A percentile compares a stretch with the other conserved stretches of the same genome.
Conservation (phyloP, 2,329 filamentous ascomycete species). For the Coniochaeta ligniaria region DNA sequence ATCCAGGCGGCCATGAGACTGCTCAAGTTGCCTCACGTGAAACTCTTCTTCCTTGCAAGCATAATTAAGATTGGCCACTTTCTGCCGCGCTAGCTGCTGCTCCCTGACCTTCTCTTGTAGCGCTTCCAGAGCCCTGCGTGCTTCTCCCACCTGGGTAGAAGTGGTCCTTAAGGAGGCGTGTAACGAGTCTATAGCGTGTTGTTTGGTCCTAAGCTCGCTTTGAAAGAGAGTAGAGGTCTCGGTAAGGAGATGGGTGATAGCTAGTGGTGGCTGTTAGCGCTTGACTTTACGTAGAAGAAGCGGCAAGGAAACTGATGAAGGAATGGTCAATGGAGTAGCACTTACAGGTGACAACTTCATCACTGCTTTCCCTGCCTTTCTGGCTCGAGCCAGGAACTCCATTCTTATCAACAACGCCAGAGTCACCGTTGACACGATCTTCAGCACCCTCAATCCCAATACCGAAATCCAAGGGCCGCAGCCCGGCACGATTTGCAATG, state of each 20-base stretch:
- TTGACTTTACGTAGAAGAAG: background rate
- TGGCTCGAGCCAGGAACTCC: slow-evolving; percentile 38
- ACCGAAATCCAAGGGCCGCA: slow-evolving; percentile 89
- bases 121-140: slow-evolving; percentile 65
- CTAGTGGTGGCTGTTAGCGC: slow-evolving; percentile 36
- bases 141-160: slow-evolving; percentile 70
- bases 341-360: slow-evolving; percentile 74
- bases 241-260: slow-evolving; percentile 75
- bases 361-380: slow-evolving; percentile 63
- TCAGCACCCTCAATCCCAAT: slow-evolving; percentile 62
- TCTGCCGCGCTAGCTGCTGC: slow-evolving; percentile 60
- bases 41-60: slow-evolving; percentile 65
- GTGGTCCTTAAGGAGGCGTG: slow-evolving; percentile 76
- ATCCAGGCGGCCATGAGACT: slow-evolving; percentile 34
- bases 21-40: slow-evolving; percentile 39
- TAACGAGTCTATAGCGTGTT: slow-evolving; percentile 73
- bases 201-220: slow-evolving; percentile 73
- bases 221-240: slow-evolving; percentile 76
- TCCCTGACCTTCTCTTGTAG: slow-evolving; percentile 58
- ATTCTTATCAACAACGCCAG: slow-evolving; percentile 33
- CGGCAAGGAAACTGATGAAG: background rate
- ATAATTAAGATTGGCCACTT: slow-evolving; percentile 69
- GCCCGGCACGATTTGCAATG: slow-evolving; percentile 82
- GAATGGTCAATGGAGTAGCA: slow-evolving; percentile 13
- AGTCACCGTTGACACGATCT: slow-evolving; percentile 33